Evolutionary conservation across 805 yeast genomes (phyloP).

Genomic region (Barnettozyma sp.): DNA sequence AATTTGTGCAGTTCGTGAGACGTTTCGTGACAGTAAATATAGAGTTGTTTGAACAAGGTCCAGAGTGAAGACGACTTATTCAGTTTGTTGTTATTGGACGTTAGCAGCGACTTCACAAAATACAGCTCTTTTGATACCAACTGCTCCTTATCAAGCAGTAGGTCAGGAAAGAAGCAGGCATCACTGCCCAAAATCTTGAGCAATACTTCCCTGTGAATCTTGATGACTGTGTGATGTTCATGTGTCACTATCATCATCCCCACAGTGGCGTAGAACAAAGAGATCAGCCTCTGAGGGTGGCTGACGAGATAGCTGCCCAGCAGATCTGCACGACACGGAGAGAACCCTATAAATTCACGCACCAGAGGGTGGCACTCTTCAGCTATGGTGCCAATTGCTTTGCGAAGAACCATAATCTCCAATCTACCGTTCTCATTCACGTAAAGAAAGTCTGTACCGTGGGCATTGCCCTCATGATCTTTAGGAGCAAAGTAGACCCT

Average conservation of each 20-base stretch:
- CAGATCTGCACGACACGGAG: too few relatives aligned
- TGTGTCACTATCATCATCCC: conserved; percentile 32
- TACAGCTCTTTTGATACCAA: conserved; percentile 18
- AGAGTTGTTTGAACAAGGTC: conserved; percentile 28
- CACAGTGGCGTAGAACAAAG: conserved; percentile 24
- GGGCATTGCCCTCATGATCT: conserved; percentile 3
- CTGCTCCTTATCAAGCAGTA: conserved; percentile 2
- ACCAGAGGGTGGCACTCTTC: conserved; percentile 27
- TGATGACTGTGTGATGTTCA: conserved; percentile 30
- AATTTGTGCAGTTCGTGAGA: background rate
- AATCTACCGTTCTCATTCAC: conserved; percentile 8
- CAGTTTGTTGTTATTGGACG: conserved; percentile 28
- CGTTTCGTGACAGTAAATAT: conserved; percentile 10
- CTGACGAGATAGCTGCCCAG: too few relatives aligned
- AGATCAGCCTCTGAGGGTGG: conserved; percentile 7
- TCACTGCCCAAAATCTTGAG: conserved; percentile 7
- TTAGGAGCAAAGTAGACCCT: conserved; percentile 11
- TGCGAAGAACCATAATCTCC: conserved; percentile 32
- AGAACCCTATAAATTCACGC: too few relatives aligned
- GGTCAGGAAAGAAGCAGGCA: background rate
- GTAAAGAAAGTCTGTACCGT: conserved; percentile 12
- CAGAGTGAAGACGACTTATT: conserved; percentile 36
- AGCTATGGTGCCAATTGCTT: conserved; percentile 25
- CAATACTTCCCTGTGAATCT: conserved; percentile 26
- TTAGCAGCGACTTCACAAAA: conserved; percentile 23